These are phyloP conservation scores for Suhomyces bokatorum DNA, from an alignment of 1,139 yeast genomes.

Conservation along the genomic window DNA sequence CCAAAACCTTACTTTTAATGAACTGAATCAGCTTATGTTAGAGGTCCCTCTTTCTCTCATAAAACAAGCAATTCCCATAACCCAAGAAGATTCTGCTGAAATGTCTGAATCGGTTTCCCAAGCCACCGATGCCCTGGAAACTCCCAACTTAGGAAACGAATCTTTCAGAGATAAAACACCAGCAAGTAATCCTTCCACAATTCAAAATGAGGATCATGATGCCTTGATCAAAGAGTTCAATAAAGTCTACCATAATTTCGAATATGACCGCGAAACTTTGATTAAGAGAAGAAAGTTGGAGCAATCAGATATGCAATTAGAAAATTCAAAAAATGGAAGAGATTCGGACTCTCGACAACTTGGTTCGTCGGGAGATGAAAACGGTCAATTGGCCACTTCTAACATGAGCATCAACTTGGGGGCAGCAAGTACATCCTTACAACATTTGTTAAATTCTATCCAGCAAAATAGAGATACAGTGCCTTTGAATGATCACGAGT, in stretches of 20 bases:
- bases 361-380: conserved; percentile 4
- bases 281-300: conserved; percentile 76
- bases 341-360: conserved; percentile 4
- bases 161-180: conserved; percentile 8
- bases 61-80: conserved; percentile 10
- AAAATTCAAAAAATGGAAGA: conserved; percentile 25
- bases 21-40: conserved; percentile 31
- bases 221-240: conserved; percentile 43
- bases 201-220: conserved; percentile 38
- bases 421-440: conserved; percentile 78
- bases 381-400: conserved; percentile 10
- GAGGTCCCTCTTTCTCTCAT: conserved; percentile 34
- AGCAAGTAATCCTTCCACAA: conserved; percentile 1
- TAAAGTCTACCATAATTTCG: conserved; percentile 80
- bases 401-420: conserved; percentile 55
- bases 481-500: conserved; percentile 78
- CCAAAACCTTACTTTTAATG: conserved; percentile 19
- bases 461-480: conserved; percentile 76
- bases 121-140: conserved; percentile 2
- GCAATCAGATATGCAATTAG: conserved; percentile 74
- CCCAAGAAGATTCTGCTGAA: conserved; percentile 10
- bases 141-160: conserved; percentile 4
- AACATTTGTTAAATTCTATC: conserved; percentile 75
- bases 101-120: conserved; percentile 11
- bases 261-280: conserved; percentile 76